Evolutionary conservation across 805 yeast species (phyloP), one percentile per base, ranked within the genome.

Genomic region (Saccharomycopsis malanga): DNA sequence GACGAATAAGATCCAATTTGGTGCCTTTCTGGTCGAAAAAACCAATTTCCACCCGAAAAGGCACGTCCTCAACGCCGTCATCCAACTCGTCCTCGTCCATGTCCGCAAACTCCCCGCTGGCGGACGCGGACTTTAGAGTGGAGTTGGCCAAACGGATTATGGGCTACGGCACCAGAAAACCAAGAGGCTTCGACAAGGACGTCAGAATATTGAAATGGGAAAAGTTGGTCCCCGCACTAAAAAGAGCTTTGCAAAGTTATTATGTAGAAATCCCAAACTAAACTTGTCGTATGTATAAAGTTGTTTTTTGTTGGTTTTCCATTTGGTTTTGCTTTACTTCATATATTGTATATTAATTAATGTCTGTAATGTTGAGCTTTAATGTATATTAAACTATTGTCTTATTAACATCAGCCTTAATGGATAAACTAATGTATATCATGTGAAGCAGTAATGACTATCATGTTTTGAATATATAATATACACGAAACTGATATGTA

Each of bases 121-220:
- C 9, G 4, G 21, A 17, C 39, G 36, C 21, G 7, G 72, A 68
- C 53, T 69, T 67, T 55, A 64, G 78, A 50, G 61, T 68, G 17
- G 83, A 78, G 53, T 65, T 79, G 51, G 84, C 84, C 2, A 76
- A 76, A 49, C 66, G 85, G 58, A 79, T 80, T 21, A 79, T 79
- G 83, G 73, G 73, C 17, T 80, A 80, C 58, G 78, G 74, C 49
- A 63, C 68, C 25, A 69, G 83, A 56, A 78, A 77, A 55, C 86
- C 85, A 23, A 67, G 85, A 55, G 83, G 83, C 1, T 79, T 79
- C 61, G 84, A 79, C 57, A 80, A 79, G 61, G 83, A 78, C 55
- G 83, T 80, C 32, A 62, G 84, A 39, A 78, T 80, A 39, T 60
- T 79, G 52, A 68, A 72, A 47, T 79, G 85, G 85, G 76, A 71